These are phyloP conservation scores for Lactarius deliciosus DNA, from an alignment of 768 basidiomycete genomes.

Conservation along the genomic window DNA sequence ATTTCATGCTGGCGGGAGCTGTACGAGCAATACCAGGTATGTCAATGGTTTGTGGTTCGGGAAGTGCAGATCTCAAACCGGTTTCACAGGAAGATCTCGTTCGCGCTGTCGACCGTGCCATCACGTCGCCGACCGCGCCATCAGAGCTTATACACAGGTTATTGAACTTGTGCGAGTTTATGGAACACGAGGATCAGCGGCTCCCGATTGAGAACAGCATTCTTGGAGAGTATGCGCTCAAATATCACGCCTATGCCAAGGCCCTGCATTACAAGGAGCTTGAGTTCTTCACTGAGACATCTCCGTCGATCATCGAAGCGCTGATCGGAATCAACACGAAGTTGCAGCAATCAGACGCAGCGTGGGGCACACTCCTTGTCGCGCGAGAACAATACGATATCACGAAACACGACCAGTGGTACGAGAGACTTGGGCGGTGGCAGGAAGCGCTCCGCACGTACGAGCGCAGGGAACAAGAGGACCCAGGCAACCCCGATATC, in stretches of 20 bases:
- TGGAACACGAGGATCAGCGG: constrained; percentile 98
- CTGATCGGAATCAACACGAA: constrained; percentile 96
- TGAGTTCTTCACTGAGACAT: constrained; percentile 92
- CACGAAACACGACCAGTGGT: constrained; percentile 96
- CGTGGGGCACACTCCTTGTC: constrained; percentile 92
- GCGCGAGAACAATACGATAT: constrained; percentile 90
- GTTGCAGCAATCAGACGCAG: constrained; percentile 95
- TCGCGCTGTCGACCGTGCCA: constrained; percentile 81
- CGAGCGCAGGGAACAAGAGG: constrained; percentile 71
- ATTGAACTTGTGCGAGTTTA: constrained; percentile 94
- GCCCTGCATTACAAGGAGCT: constrained; percentile 98
- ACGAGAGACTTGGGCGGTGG: constrained; percentile 94
- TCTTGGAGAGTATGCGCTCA: constrained; percentile 90
- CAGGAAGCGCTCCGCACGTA: constrained; percentile 88
- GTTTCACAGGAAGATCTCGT: constrained; percentile 84
- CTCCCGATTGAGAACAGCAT: constrained; percentile 92
- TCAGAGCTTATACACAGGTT: constrained; percentile 88
- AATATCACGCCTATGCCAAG: constrained; percentile 94
- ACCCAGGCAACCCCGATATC: constrained; percentile 73
- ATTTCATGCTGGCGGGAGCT: constrained; percentile 96
- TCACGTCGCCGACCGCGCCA: constrained; percentile 73
- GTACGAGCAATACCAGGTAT: constrained; percentile 94
- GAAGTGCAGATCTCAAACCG: constrained; percentile 2
- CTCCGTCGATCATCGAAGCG: constrained; percentile 87
- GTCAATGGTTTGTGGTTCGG: constrained; percentile 24